Evolutionary conservation across 306 rosid genomes (phyloP).

Genomic region (Ormosia semicastrata): DNA sequence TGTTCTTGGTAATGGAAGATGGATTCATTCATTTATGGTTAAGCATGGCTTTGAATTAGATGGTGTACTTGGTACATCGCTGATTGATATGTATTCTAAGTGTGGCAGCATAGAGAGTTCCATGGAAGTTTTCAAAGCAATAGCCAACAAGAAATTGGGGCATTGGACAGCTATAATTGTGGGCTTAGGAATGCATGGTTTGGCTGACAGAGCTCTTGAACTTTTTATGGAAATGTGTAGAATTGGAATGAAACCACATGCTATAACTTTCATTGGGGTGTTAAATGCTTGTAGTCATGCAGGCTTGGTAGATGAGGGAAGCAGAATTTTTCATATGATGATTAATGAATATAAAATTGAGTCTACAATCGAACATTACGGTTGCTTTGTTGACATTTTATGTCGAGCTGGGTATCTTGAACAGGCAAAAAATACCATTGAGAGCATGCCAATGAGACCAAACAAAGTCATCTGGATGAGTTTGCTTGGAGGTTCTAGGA

Average conservation of each 20-base stretch:
- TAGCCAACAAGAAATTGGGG: slow-evolving; percentile 49
- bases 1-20: slow-evolving; percentile 46
- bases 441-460: slow-evolving; percentile 56
- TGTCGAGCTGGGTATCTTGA: slow-evolving; percentile 64
- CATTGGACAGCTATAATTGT: slow-evolving; percentile 62
- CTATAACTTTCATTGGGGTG: slow-evolving; percentile 58
- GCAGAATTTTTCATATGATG: slow-evolving; percentile 46
- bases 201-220: slow-evolving; percentile 51
- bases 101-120: slow-evolving; percentile 60
- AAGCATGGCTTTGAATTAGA: slow-evolving; percentile 43
- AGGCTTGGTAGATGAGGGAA: slow-evolving; percentile 56
- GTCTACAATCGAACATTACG: slow-evolving; percentile 62
- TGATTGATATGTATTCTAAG: slow-evolving; percentile 60
- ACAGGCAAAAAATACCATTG: slow-evolving; percentile 48
- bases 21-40: slow-evolving; percentile 55
- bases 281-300: slow-evolving; percentile 65
- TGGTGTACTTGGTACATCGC: slow-evolving; percentile 55
- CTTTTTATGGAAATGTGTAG: slow-evolving; percentile 46
- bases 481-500: slow-evolving; percentile 59
- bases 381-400: slow-evolving; percentile 57
- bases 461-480: slow-evolving; percentile 65
- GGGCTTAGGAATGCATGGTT: slow-evolving; percentile 65
- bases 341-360: slow-evolving; percentile 44
- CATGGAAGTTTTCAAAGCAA: slow-evolving; percentile 32
- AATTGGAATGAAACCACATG: slow-evolving; percentile 48